Base-by-base conservation (phyloP, 2,329 filamentous ascomycete genomes). In the Lecanicillium sp. region DNA sequence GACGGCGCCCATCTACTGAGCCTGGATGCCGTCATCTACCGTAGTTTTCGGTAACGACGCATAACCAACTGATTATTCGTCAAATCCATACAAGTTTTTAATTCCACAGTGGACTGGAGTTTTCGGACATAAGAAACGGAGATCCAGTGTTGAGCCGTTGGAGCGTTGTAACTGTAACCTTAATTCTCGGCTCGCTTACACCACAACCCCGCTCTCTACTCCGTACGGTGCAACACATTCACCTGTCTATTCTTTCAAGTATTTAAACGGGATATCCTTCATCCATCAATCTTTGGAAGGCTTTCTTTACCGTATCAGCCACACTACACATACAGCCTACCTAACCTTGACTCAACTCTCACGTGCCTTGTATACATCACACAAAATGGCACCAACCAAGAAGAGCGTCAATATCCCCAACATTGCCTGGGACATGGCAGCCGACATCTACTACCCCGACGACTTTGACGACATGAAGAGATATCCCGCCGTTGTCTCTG, bases 401-500 rank as follows among this genome's bases (percentile, higher is more conserved):
- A 33, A 38, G 29, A 38, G 19, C 1, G 30, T 38, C 29, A 38
- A 17, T 20, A 38, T 33, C 30, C 36, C 29, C 20, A 38, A 38
- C 36, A 28, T 38, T 19, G 36, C 15, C 29, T 38, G 36, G 36
- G 29, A 38, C 12, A 38, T 30, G 7, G 29, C 36, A 4, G 36
- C 36, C 4, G 30, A 38, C 9, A 33, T 38, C 19, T 11, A 38
- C 29, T 33, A 32, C 2, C 36, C 36, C 4, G 29, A 20, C 15
- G 28, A 33, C 15, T 38, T 38, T 29, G 32, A 31, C 12, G 28
- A 40, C 29, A 20, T 27, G 19, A 40, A 31, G 32, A 40, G 35
- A 8, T 40, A 35, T 14, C 32, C 37, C 7, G 22, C 27, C 14
- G 37, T 60, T n/a, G 46, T 58, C 13, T 43, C 58, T 31, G 40